Percentiles rank a stretch among this genome's conserved stretches.
Conservation (phyloP, 768 basidiomycete genomes). For the Lepiota brunneoincarnata region DNA sequence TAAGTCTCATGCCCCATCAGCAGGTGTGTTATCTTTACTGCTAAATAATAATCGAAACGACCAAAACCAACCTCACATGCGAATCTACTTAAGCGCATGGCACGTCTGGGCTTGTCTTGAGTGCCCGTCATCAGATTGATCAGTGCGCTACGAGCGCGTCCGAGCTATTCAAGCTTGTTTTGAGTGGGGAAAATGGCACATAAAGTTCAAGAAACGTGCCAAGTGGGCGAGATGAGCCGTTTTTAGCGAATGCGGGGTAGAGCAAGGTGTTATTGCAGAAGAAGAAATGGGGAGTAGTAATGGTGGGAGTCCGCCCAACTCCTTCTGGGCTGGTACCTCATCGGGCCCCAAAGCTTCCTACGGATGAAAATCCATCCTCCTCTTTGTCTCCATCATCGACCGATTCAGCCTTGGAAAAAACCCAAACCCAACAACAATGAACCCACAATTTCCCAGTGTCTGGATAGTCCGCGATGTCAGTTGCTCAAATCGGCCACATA, state of each 20-base stretch:
- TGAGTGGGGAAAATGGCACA: slow-evolving; percentile 48
- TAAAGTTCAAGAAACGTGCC: slow-evolving; percentile 66
- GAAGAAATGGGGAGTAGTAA: neutral
- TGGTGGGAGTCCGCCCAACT: too few relatives aligned
- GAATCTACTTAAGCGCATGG: slow-evolving; percentile 97
- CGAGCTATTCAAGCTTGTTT: slow-evolving; percentile 95
- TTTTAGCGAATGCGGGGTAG: slow-evolving; percentile 49
- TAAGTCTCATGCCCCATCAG: too few relatives aligned
- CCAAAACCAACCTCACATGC: slow-evolving; percentile 95
- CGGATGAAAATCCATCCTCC: slow-evolving; percentile 61
- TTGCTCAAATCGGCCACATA: too few relatives aligned
- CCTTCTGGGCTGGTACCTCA: too few relatives aligned
- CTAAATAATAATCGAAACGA: slow-evolving; percentile 93
- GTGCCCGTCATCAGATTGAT: slow-evolving; percentile 81
- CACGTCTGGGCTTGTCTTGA: slow-evolving; percentile 99
- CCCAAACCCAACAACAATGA: slow-evolving; percentile 27
- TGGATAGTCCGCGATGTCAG: too few relatives aligned
- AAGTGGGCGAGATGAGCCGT: slow-evolving; percentile 73
- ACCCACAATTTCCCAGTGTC: too few relatives aligned
- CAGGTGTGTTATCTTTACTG: too few relatives aligned
- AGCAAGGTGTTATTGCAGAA: neutral
- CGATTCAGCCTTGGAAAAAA: slow-evolving; percentile 76
- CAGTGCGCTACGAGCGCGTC: slow-evolving; percentile 85
- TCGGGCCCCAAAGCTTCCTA: neutral
- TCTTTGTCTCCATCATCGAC: slow-evolving; percentile 81